These are phyloP conservation scores for Wickerhamomyces bovis DNA, from an alignment of 805 yeast species.

Conservation along the genomic window DNA sequence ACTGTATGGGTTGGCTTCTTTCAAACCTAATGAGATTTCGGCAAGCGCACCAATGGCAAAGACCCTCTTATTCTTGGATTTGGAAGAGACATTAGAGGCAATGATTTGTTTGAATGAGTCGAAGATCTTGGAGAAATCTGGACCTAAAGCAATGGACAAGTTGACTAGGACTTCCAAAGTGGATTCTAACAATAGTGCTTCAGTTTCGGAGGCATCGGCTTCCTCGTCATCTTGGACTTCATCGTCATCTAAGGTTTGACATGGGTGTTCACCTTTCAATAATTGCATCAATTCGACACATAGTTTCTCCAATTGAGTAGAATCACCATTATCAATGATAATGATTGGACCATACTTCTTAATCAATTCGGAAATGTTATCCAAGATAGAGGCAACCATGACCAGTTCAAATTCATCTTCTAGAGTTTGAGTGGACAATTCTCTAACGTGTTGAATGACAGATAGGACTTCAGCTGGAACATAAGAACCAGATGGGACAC, in stretches of 20 bases:
- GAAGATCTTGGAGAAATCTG: constrained; percentile 71
- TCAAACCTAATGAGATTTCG: constrained; percentile 76
- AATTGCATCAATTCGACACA: constrained; percentile 68
- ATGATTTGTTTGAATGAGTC: constrained; percentile 63
- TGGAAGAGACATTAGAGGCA: constrained; percentile 48
- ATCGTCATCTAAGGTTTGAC: constrained; percentile 72
- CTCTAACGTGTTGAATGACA: constrained; percentile 62
- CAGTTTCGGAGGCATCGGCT: constrained; percentile 50
- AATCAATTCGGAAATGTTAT: constrained; percentile 62
- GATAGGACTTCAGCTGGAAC: constrained; percentile 52
- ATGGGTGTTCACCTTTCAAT: constrained; percentile 76
- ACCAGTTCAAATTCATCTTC: constrained; percentile 78
- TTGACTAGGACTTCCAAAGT: constrained; percentile 81
- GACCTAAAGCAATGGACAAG: constrained; percentile 69
- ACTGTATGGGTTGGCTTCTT: constrained; percentile 55
- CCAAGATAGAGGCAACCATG: constrained; percentile 75
- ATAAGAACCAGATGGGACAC: constrained; percentile 55
- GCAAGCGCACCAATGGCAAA: constrained; percentile 86
- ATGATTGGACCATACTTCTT: constrained; percentile 67
- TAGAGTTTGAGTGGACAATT: constrained; percentile 53
- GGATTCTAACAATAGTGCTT: constrained; percentile 72
- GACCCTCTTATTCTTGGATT: constrained; percentile 70
- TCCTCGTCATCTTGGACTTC: constrained; percentile 56
- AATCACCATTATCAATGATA: constrained; percentile 53
- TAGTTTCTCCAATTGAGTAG: constrained; percentile 56